Conservation (phyloP, 2,329 filamentous ascomycete genomes). For the Penicillium sp. region DNA sequence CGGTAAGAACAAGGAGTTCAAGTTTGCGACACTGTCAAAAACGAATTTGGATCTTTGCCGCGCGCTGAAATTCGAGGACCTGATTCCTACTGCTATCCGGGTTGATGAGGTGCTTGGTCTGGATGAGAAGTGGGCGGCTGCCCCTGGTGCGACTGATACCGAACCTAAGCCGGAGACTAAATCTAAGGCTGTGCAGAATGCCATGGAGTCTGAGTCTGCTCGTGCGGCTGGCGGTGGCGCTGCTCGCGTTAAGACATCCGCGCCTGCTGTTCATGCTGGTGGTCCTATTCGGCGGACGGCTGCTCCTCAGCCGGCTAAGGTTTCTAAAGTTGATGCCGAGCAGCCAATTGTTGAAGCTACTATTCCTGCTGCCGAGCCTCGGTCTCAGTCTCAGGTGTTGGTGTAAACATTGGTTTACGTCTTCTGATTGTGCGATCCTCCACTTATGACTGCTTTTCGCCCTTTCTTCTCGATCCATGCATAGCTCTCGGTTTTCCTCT, state of each 20-base stretch:
- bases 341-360: slow-evolving; percentile 20
- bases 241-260: slow-evolving; percentile 26
- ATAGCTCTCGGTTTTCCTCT: slow-evolving; percentile 21
- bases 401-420: slow-evolving; percentile 11
- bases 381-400: slow-evolving; percentile 18
- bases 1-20: slow-evolving; percentile 67
- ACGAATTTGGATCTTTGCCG: slow-evolving; percentile 70
- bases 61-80: slow-evolving; percentile 61
- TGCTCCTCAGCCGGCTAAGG: slow-evolving; percentile 28
- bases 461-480: not conserved
- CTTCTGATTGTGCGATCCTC: not conserved
- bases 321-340: slow-evolving; percentile 21
- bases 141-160: slow-evolving; percentile 8
- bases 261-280: slow-evolving; percentile 22
- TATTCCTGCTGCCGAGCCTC: slow-evolving; percentile 18
- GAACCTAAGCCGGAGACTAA: not conserved
- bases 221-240: slow-evolving; percentile 35
- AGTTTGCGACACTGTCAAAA: slow-evolving; percentile 62
- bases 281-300: slow-evolving; percentile 38
- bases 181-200: slow-evolving; percentile 35
- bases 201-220: slow-evolving; percentile 36
- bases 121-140: slow-evolving; percentile 26
- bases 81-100: slow-evolving; percentile 63
- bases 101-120: slow-evolving; percentile 60
- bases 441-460: not conserved